Percentiles rank a stretch among this genome's conserved stretches.
phyloP scores from a whole-genome alignment of 495 filamentous ascomycete species.

The Xylaria telfairii region DNA sequence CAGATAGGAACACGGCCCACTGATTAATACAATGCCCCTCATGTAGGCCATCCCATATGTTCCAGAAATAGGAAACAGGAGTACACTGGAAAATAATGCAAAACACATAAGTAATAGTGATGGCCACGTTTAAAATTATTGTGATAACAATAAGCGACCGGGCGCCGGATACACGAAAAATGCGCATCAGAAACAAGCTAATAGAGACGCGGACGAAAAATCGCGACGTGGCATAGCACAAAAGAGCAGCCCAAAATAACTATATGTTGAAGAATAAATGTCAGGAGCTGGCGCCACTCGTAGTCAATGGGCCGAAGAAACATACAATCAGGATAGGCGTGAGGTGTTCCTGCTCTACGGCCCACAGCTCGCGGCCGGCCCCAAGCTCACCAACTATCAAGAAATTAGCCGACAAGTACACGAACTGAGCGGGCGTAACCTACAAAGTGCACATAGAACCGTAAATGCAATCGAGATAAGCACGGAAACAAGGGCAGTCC shows the following conservation, averaged over 20 bases:
- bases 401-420: neutral
- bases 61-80: slow-evolving; percentile 41
- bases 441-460: neutral
- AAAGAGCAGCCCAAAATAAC: neutral
- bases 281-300: neutral
- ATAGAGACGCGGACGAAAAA: neutral
- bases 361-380: neutral
- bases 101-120: slow-evolving; percentile 20
- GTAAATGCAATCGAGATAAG: neutral
- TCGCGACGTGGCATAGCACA: neutral
- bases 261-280: neutral
- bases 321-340: neutral
- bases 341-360: neutral
- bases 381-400: neutral
- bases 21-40: slow-evolving; percentile 34
- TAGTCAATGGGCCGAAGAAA: neutral
- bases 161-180: neutral
- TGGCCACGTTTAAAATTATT: neutral
- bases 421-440: neutral
- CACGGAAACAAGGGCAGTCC: neutral
- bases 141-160: neutral
- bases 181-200: neutral
- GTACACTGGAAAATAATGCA: slow-evolving; percentile 39
- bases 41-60: slow-evolving; percentile 32
- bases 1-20: neutral